Base-by-base conservation (phyloP, 1,139 yeast genomes). In the Hansenula lynferdii region DNA sequence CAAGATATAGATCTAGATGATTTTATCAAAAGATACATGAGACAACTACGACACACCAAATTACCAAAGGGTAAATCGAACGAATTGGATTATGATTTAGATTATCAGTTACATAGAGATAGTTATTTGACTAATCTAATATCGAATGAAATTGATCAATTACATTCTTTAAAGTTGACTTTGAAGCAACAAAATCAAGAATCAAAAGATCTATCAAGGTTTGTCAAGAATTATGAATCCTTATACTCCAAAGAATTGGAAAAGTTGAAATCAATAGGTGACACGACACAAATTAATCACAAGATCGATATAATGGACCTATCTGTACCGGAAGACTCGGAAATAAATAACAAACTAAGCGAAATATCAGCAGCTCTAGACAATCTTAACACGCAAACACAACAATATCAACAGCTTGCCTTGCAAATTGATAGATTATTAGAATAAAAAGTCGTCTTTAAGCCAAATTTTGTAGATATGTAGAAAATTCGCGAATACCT, bases 31-130 rank as follows among this genome's bases (percentile, higher is more conserved):
- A 37, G 40, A 10, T 50, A 48, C 20, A 19, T 40, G 7, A n/a
- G 28, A 3, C 17, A 23, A n/a, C 11, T 35, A 15, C 7, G 8
- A 4, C 15, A 35, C 19, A 28, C 46, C 3, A 42, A 39, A 21
- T 29, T 53, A 3, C 57, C 57, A 3, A 31, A 26, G 9, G 15
- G 21, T 20, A 34, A 35, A 3, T 15, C 44, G 15, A 39, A 42
- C 19, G 25, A 28, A 3, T 28, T 40, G 4, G 54, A 51, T 30
- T 44, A 43, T 23, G 46, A 51, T 35, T 28, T 40, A 12, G 54
- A 49, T 33, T 45, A 42, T 35, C 53, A 49, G 23, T 9, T 39
- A 10, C 41, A 45, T 31, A 49, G 48, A 21, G 29, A 45, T n/a
- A 20, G 32, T 9, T 47, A 41, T 26, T 24, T 51, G n/a, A 37